Evolutionary conservation across 1,139 yeast species (phyloP), one percentile per base, ranked within the genome.

Genomic region (Geotrichum fermentans): DNA sequence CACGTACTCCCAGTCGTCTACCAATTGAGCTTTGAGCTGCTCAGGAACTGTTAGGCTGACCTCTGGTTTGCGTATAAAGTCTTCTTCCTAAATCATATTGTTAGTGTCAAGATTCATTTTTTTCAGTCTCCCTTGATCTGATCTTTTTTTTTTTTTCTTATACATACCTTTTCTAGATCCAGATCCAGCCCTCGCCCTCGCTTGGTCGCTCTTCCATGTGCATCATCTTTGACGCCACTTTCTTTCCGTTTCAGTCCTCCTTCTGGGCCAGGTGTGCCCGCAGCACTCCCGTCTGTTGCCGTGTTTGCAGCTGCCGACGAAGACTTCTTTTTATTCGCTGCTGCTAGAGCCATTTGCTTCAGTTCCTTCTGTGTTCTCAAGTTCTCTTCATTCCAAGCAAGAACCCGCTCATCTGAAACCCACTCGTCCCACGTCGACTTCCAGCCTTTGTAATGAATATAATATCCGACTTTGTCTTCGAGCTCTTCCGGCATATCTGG

Each of bases 391-490:
- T 76, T 85, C 62, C 75, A 73, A 56, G 79, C 83, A 62, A 87
- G 70, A 10, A 90, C 76, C 37, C 97, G 71, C 45, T 79, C 82
- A 8, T 69, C 67, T 0, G 79, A 76, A 0, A 92, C 95, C 98
- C 98, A 92, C 65, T 92, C 98, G 64, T 92, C 97, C 97, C 97
- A 90, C 55, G 90, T 82, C 18, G 82, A 69, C 61, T 89, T 92
- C 98, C 98, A 92, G 1, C 98, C 97, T 60, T 83, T 86, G 67
- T 92, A 92, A 63, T 92, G 98, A 8, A 92, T 79, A 56, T 73
- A 82, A 65, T 79, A 90, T 50, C 81, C 74, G 50, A 71, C 64
- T 47, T 68, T 57, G 30, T 56, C 57, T 30, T 55, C 60, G 34
- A 75, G 61, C 2, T 71, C 74, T 14, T 63, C 68, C 0, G 88